These are phyloP conservation scores for Darksidea phi DNA, from an alignment of 495 filamentous ascomycete species.

Conservation along the genomic window DNA sequence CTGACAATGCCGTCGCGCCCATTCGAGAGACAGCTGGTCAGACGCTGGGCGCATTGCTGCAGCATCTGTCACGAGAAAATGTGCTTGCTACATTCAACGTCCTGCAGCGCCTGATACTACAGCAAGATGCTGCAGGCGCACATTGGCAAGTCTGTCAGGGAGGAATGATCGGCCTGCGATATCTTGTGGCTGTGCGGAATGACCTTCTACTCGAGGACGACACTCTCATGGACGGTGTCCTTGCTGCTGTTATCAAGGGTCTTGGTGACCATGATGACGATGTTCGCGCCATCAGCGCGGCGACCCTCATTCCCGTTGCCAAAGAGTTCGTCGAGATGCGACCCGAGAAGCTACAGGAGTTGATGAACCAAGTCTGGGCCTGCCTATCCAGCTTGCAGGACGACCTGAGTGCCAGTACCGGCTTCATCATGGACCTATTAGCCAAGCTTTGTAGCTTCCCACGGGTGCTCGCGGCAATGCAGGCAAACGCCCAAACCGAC, in stretches of 20 bases:
- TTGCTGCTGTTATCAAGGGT: conserved; percentile 90
- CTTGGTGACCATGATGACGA: conserved; percentile 89
- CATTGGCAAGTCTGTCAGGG: conserved; percentile 96
- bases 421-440: conserved; percentile 94
- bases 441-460: conserved; percentile 94
- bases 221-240: conserved; percentile 87
- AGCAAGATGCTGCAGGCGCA: conserved; percentile 67
- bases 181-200: conserved; percentile 90
- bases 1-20: conserved; percentile 92
- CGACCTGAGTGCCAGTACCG: conserved; percentile 94
- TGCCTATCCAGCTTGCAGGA: conserved; percentile 93
- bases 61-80: conserved; percentile 69
- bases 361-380: conserved; percentile 96
- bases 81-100: conserved; percentile 79
- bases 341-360: conserved; percentile 66
- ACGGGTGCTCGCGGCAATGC: conserved; percentile 92
- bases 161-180: conserved; percentile 93
- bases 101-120: conserved; percentile 87
- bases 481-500: conserved; percentile 77
- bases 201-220: conserved; percentile 81
- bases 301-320: conserved; percentile 92
- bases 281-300: conserved; percentile 93
- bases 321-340: conserved; percentile 87
- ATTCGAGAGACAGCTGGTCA: conserved; percentile 97
- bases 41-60: conserved; percentile 82